Percentiles rank a stretch among this genome's conserved stretches.
These are phyloP conservation scores for Colletotrichum somersetense DNA, from an alignment of 2,329 filamentous ascomycete genomes.

Conservation along the genomic window DNA sequence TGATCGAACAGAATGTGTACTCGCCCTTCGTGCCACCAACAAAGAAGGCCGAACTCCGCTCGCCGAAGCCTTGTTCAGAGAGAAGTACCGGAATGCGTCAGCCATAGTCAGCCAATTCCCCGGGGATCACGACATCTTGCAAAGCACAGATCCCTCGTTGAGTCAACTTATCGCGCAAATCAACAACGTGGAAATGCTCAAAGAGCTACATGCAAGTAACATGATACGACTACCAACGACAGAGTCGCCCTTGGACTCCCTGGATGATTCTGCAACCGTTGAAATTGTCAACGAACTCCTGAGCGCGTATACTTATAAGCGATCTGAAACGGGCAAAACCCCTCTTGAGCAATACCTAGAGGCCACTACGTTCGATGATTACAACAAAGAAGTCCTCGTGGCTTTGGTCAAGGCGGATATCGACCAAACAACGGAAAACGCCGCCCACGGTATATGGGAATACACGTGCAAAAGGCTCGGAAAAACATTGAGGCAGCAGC, in stretches of 20 bases:
- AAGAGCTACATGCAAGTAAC: neutral
- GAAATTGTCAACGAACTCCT: conserved; percentile 3
- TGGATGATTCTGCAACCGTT: neutral
- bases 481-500: neutral
- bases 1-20: neutral
- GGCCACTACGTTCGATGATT: neutral
- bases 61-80: neutral
- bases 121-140: neutral
- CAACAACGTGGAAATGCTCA: neutral
- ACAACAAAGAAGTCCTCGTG: neutral
- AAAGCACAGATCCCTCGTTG: neutral
- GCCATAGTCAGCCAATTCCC: neutral
- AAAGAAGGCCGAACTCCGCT: conserved; percentile 9
- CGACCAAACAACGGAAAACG: neutral
- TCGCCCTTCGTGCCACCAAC: conserved; percentile 8
- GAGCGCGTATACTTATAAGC: neutral
- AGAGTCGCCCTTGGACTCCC: conserved; percentile 6
- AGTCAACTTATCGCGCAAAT: neutral
- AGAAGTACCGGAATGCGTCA: neutral
- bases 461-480: neutral
- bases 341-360: conserved; percentile 6
- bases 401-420: conserved; percentile 10
- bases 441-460: neutral
- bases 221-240: neutral
- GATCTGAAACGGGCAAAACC: neutral